Evolutionary conservation across 2,329 filamentous ascomycete genomes (phyloP).

Genomic region (Pseudocercospora pini-densiflorae): DNA sequence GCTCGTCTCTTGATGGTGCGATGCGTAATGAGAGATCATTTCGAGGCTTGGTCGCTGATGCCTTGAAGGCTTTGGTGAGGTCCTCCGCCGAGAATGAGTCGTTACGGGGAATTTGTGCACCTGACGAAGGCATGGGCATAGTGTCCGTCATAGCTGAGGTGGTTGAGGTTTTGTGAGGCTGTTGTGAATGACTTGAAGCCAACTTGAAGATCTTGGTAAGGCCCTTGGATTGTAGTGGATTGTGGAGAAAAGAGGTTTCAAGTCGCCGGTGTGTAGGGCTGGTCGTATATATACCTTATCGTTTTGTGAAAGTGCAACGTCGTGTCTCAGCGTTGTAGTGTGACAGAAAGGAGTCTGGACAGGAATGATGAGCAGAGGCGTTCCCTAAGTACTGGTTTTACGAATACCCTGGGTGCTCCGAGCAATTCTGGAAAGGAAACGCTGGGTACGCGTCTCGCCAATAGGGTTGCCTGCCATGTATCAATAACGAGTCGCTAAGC

Average conservation of each 20-base stretch:
- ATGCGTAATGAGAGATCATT: constrained; percentile 38
- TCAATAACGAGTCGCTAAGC: background rate
- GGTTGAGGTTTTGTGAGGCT: constrained; percentile 1
- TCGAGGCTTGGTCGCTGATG: constrained; percentile 37
- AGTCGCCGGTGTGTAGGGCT: background rate
- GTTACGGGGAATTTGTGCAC: constrained; percentile 38
- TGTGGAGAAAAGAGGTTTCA: background rate
- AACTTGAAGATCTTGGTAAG: constrained; percentile 1
- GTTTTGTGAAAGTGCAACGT: constrained; percentile 8
- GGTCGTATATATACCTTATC: background rate
- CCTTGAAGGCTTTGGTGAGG: constrained; percentile 40
- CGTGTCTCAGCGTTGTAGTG: background rate
- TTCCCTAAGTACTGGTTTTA: constrained; percentile 7
- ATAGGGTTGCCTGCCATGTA: constrained; percentile 11
- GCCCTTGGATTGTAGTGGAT: background rate
- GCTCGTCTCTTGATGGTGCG: constrained; percentile 32
- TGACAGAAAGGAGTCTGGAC: background rate
- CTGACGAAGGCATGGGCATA: constrained; percentile 36
- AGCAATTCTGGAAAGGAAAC: constrained; percentile 4
- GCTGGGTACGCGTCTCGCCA: background rate
- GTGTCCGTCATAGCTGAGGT: constrained; percentile 39
- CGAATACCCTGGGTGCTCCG: background rate
- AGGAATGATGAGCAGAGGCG: background rate
- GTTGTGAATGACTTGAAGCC: too few species aligned
- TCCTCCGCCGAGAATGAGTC: constrained; percentile 43